Conservation (phyloP, 2,329 filamentous ascomycete genomes). For the Penicillium sp. region DNA sequence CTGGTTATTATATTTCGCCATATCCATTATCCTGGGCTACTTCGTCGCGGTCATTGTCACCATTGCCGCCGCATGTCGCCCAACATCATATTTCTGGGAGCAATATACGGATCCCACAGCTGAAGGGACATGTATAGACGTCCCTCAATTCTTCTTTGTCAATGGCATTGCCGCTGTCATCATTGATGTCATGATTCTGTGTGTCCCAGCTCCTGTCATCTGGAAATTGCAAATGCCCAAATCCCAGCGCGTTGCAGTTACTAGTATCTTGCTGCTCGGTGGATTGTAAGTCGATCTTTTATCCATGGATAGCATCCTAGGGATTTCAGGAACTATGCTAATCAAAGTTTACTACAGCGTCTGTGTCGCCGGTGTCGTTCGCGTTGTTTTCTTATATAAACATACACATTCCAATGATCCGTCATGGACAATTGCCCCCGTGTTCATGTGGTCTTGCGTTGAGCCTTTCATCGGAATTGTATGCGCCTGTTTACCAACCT, state of each 20-base stretch:
- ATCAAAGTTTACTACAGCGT: background rate
- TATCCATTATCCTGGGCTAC: constrained; percentile 29
- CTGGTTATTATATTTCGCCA: constrained; percentile 24
- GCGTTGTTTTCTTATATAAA: constrained; percentile 3
- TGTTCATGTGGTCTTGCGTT: constrained; percentile 13
- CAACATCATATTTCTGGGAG: constrained; percentile 3
- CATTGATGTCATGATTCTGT: constrained; percentile 33
- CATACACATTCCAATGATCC: background rate
- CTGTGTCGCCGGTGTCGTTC: constrained; percentile 11
- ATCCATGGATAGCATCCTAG: no score
- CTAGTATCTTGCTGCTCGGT: constrained; percentile 33
- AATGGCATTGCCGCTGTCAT: constrained; percentile 32
- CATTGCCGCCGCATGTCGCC: background rate
- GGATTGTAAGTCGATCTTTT: constrained; percentile 28
- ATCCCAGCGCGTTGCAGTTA: constrained; percentile 30
- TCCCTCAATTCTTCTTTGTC: constrained; percentile 26
- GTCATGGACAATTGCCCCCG: constrained; percentile 10
- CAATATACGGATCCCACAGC: constrained; percentile 3
- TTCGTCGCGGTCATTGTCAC: constrained; percentile 24
- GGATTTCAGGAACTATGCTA: background rate
- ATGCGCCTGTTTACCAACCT: constrained; percentile 10
- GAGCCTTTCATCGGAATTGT: constrained; percentile 12
- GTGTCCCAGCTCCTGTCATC: constrained; percentile 33
- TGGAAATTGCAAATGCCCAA: constrained; percentile 31
- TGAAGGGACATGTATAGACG: constrained; percentile 29